Evolutionary conservation across 129 eudicot genomes (phyloP), one percentile per base, ranked within the genome.

Genomic region (Pulicaria dysenterica): DNA sequence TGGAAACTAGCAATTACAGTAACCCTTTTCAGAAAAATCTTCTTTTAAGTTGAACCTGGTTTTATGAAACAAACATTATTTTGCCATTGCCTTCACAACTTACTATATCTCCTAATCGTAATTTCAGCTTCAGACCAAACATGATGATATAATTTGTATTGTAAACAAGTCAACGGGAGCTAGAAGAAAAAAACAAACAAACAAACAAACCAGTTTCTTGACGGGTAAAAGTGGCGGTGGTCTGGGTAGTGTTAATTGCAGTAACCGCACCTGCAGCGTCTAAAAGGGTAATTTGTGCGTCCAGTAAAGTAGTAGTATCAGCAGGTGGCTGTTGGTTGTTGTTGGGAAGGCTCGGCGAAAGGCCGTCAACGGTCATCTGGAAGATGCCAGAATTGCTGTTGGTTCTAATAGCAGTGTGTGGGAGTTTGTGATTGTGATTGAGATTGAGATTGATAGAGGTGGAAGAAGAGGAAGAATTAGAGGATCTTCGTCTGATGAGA

Each of bases 401-500:
- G 62, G 31, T 24, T 24, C 31, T 24, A 2, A 34, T 11, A 11
- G 36, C 8, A 56, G 41, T 40, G 37, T 6, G 67, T 13, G 13
- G 64, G 49, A 79, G 72, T 19, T 40, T 56, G 8, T 49, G 78
- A 34, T 56, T 24, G 31, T 24, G 67, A 16, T 8, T 58, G 49
- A 79, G 72, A 39, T 40, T 56, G 8, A 42, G 78, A 34, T 56
- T 67, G 17, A 73, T 62, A 3, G 79, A 51, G n/a, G 55, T 44
- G n/a, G 82, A 63, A 46, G 78, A 69, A 0, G 76, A 59, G 13
- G 80, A 64, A 2, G 82, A 66, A 14, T 79, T 65, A 40, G 83
- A 58, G 6, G 84, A 81, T 9, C 65, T 73, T 14, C 70, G 75
- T 13, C 81, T 76, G 41, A 74, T 73, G 56, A 82, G 97, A 84